Conservation (phyloP, 495 filamentous ascomycete genomes). For the Tuber microsphaerosporum region DNA sequence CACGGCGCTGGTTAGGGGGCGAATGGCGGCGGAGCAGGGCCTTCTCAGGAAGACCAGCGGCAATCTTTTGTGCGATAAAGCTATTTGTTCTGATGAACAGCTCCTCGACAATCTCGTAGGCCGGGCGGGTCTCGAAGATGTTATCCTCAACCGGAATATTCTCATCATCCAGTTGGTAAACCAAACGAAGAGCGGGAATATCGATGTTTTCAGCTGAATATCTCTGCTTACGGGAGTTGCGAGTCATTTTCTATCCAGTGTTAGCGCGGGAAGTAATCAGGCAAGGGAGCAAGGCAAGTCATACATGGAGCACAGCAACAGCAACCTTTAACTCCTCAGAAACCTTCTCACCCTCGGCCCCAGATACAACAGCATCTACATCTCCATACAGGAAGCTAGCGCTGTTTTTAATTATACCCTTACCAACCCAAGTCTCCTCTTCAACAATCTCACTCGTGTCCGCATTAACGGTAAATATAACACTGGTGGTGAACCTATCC, state of each 20-base stretch:
- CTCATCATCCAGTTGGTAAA: conserved; percentile 95
- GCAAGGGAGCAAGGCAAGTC: conserved; percentile 32
- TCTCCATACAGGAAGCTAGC: conserved; percentile 77
- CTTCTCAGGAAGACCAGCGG: conserved; percentile 74
- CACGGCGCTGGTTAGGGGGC: conserved; percentile 74
- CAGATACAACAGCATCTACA: conserved; percentile 69
- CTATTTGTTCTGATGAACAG: conserved; percentile 82
- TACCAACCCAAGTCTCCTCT: conserved; percentile 87
- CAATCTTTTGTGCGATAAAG: conserved; percentile 79
- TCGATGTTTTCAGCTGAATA: conserved; percentile 69
- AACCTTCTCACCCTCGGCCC: conserved; percentile 53
- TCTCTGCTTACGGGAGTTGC: conserved; percentile 80
- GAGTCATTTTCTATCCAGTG: conserved; percentile 56
- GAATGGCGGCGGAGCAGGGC: conserved; percentile 83
- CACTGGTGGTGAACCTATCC: conserved; percentile 83
- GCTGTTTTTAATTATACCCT: conserved; percentile 82
- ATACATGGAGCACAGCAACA: conserved; percentile 68
- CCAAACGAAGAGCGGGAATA: conserved; percentile 75
- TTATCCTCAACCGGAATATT: conserved; percentile 94
- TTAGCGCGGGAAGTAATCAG: neutral
- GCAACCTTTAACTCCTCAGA: conserved; percentile 57
- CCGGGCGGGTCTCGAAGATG: conserved; percentile 82
- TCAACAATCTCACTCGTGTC: conserved; percentile 68
- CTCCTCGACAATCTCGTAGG: conserved; percentile 92
- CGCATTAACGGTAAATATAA: conserved; percentile 80